phyloP scores from a whole-genome alignment of 2,329 filamentous ascomycete genomes.

The Leptographium wingfieldii region DNA sequence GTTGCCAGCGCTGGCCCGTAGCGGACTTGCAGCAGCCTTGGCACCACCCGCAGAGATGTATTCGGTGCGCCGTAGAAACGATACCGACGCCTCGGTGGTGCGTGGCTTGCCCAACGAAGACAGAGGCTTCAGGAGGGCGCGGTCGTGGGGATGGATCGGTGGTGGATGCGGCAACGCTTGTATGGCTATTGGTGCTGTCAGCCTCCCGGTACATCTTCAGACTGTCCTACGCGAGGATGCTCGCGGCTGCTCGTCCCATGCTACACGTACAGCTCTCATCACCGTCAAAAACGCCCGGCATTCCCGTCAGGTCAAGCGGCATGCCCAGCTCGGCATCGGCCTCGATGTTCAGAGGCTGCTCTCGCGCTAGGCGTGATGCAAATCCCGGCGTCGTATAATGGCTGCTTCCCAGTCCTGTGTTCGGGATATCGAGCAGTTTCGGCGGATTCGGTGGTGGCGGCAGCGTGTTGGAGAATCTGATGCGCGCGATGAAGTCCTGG shows the following conservation, averaged over 20 bases:
- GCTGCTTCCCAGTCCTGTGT: conserved; percentile 72
- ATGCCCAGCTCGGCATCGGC: conserved; percentile 96
- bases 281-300: conserved; percentile 88
- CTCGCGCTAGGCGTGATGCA: conserved; percentile 74
- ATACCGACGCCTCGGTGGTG: conserved; percentile 63
- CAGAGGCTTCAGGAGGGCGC: conserved; percentile 69
- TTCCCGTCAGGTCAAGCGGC: conserved; percentile 89
- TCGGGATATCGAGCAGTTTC: conserved; percentile 93
- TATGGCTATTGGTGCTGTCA: conserved; percentile 45
- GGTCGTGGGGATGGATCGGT: conserved; percentile 69
- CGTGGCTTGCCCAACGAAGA: conserved; percentile 77
- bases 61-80: conserved; percentile 90
- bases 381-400: conserved; percentile 88
- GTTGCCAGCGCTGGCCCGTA: conserved; percentile 5
- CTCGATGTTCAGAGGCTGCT: conserved; percentile 92
- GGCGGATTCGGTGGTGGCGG: conserved; percentile 89
- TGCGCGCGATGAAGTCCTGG: conserved; percentile 94
- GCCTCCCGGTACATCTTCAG: background rate
- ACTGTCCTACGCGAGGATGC: background rate
- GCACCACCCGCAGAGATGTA: conserved; percentile 62
- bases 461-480: conserved; percentile 90
- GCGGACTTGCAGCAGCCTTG: conserved; percentile 23
- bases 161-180: conserved; percentile 63
- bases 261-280: conserved; percentile 73
- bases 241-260: background rate